These are phyloP conservation scores for Picochlorum costavermella DNA, from an alignment of 139 green algal genomes.

Conservation along the genomic window DNA sequence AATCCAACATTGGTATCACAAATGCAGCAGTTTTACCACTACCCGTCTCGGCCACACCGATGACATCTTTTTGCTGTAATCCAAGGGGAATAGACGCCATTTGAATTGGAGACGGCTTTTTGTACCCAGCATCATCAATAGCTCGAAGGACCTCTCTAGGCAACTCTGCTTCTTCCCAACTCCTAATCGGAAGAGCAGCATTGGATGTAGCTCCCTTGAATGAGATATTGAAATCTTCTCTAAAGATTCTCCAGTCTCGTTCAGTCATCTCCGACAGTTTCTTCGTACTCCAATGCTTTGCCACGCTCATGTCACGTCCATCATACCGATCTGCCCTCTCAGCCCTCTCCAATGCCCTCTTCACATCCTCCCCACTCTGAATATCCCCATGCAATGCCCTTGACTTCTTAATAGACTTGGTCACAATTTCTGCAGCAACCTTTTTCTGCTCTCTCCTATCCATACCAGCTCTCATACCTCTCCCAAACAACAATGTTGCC, in stretches of 20 bases:
- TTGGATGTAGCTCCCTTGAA: slow-evolving; percentile 58
- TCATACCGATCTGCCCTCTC: slow-evolving; percentile 65
- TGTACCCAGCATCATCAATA: slow-evolving; percentile 70
- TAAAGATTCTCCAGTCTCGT: slow-evolving; percentile 99
- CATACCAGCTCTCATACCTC: slow-evolving; percentile 84
- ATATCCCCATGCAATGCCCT: slow-evolving; percentile 7
- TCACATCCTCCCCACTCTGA: slow-evolving; percentile 52
- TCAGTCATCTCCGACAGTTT: slow-evolving; percentile 79
- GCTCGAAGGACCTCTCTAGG: slow-evolving; percentile 52
- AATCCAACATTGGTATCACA: slow-evolving; percentile 91
- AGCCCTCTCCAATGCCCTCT: slow-evolving; percentile 41
- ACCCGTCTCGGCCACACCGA: slow-evolving; percentile 90
- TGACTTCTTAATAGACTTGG: slow-evolving; percentile 38
- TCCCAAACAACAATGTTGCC: slow-evolving; percentile 85
- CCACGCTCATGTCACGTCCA: slow-evolving; percentile 29
- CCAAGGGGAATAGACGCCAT: slow-evolving; percentile 93
- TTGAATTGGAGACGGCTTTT: slow-evolving; percentile 95
- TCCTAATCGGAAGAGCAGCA: slow-evolving; percentile 55
- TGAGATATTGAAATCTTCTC: slow-evolving; percentile 95
- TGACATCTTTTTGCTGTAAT: slow-evolving; percentile 85
- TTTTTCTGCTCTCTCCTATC: slow-evolving; percentile 93
- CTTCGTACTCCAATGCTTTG: slow-evolving; percentile 90
- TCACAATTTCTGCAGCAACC: slow-evolving; percentile 52
- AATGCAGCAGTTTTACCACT: slow-evolving; percentile 97
- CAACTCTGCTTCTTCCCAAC: slow-evolving; percentile 72